Evolutionary conservation across 192 early-diverging fungal genomes (phyloP).

Genomic region (Piromyces sp.): DNA sequence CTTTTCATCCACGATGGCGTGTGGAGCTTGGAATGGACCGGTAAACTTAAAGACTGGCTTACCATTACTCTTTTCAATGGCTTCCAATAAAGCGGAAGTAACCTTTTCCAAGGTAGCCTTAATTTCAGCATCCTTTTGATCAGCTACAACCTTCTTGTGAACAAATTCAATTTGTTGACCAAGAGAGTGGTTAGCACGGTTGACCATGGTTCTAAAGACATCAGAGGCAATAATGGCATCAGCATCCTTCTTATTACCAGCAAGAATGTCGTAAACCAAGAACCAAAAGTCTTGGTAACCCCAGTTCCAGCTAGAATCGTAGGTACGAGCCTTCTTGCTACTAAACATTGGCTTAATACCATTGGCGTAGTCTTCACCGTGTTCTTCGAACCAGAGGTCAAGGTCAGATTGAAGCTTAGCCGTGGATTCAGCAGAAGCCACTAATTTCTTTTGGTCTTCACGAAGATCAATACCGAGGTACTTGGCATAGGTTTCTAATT

Average conservation of each 20-base stretch:
- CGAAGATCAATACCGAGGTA: slow-evolving; percentile 71
- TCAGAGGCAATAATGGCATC: not conserved
- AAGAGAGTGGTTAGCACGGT: not conserved
- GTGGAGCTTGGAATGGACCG: slow-evolving; percentile 27
- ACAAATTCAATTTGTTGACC: slow-evolving; percentile 8
- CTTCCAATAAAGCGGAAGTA: not conserved
- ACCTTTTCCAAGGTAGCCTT: not conserved
- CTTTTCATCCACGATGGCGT: slow-evolving; percentile 53
- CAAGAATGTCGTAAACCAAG: slow-evolving; percentile 82
- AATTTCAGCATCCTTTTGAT: slow-evolving; percentile 7
- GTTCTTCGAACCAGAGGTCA: slow-evolving; percentile 79
- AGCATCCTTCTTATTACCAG: slow-evolving; percentile 23
- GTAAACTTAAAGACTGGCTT: not conserved
- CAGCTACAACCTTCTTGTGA: slow-evolving; percentile 76
- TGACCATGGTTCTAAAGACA: not conserved
- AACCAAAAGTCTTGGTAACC: slow-evolving; percentile 68
- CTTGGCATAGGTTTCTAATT: slow-evolving; percentile 59
- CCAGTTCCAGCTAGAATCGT: slow-evolving; percentile 98
- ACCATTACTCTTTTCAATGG: not conserved
- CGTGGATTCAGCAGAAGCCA: slow-evolving; percentile 31
- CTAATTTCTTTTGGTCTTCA: slow-evolving; percentile 15
- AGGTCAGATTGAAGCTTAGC: slow-evolving; percentile 60
- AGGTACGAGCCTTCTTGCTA: slow-evolving; percentile 66
- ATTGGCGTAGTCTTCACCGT: slow-evolving; percentile 74
- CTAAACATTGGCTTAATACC: slow-evolving; percentile 77